A percentile compares a stretch with the other conserved stretches of the same genome.
phyloP scores from a whole-genome alignment of 768 basidiomycete species.

The Lactarius psammicola region DNA sequence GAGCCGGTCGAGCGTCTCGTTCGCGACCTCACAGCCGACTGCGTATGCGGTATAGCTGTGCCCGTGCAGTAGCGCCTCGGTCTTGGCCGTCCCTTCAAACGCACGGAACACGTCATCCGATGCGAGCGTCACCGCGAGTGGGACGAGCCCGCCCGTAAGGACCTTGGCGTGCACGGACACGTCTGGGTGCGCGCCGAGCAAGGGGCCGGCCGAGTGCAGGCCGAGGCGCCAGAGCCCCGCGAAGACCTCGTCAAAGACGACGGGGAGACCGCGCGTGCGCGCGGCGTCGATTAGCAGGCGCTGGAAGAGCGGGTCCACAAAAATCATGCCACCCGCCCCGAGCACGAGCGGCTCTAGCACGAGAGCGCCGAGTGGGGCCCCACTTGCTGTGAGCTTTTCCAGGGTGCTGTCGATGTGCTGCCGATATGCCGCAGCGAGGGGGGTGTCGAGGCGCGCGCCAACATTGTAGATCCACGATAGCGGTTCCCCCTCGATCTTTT shows the following conservation, averaged over 20 bases:
- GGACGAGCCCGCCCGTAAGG: constrained; percentile 88
- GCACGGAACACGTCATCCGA: constrained; percentile 75
- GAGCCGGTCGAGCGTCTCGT: constrained; percentile 68
- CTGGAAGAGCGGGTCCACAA: constrained; percentile 97
- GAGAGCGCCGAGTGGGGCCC: constrained; percentile 61
- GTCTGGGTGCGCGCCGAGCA: constrained; percentile 78
- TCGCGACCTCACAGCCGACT: constrained; percentile 89
- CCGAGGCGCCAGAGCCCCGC: constrained; percentile 89
- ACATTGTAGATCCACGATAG: constrained; percentile 72
- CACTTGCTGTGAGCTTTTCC: constrained; percentile 42
- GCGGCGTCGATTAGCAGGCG: constrained; percentile 80
- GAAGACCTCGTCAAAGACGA: constrained; percentile 97
- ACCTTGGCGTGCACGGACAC: constrained; percentile 92
- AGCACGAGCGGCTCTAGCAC: constrained; percentile 90
- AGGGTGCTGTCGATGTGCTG: constrained; percentile 55
- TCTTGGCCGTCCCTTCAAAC: constrained; percentile 73
- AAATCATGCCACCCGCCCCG: constrained; percentile 96
- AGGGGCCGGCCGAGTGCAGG: constrained; percentile 55
- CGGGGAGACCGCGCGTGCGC: constrained; percentile 74
- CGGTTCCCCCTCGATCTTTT: constrained; percentile 41
- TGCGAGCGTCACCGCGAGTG: constrained; percentile 82
- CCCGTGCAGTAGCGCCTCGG: constrained; percentile 87
- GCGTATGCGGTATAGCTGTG: constrained; percentile 97
- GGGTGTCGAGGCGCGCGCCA: constrained; percentile 51
- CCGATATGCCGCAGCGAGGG: constrained; percentile 65